phyloP scores from a whole-genome alignment of 1,284 basidiomycete genomes.

The Cryptococcus neoformans region DNA sequence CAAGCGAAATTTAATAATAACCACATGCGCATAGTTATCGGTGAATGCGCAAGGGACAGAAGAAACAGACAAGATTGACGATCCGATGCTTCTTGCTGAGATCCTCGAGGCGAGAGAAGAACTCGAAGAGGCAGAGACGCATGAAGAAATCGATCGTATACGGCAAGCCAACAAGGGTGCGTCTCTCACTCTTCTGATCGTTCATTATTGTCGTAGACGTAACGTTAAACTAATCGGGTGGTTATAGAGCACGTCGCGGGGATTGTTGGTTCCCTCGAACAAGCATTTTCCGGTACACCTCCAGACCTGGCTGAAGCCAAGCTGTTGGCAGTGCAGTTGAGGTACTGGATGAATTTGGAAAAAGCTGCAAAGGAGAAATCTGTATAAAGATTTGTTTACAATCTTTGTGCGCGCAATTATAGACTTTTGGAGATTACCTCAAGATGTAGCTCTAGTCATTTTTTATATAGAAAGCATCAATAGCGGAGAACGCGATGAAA shows the following conservation, averaged over 20 bases:
- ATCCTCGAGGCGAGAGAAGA: conserved; percentile 79
- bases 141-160: conserved; percentile 58
- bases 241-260: conserved; percentile 57
- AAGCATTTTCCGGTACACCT: conserved; percentile 54
- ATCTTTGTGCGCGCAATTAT: too few relatives aligned
- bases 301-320: conserved; percentile 61
- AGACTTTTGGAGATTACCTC: too few relatives aligned
- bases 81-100: conserved; percentile 68
- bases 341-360: conserved; percentile 72
- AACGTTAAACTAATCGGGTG: not conserved
- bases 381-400: not conserved
- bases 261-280: conserved; percentile 55
- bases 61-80: conserved; percentile 73
- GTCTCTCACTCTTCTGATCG: conserved; percentile 30
- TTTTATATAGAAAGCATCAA: too few relatives aligned
- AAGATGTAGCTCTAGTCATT: too few relatives aligned
- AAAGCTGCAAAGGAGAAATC: conserved; percentile 58
- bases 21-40: conserved; percentile 51
- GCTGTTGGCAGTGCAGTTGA: conserved; percentile 63
- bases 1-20: not conserved
- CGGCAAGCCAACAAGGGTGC: conserved; percentile 61
- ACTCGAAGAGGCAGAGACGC: conserved; percentile 63
- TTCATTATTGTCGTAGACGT: too few relatives aligned
- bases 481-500: too few relatives aligned
- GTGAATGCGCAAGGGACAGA: conserved; percentile 60